A percentile compares a stretch with the other conserved stretches of the same genome.
Conservation (phyloP, 2,329 filamentous ascomycete genomes). For the Penicillium sp. region DNA sequence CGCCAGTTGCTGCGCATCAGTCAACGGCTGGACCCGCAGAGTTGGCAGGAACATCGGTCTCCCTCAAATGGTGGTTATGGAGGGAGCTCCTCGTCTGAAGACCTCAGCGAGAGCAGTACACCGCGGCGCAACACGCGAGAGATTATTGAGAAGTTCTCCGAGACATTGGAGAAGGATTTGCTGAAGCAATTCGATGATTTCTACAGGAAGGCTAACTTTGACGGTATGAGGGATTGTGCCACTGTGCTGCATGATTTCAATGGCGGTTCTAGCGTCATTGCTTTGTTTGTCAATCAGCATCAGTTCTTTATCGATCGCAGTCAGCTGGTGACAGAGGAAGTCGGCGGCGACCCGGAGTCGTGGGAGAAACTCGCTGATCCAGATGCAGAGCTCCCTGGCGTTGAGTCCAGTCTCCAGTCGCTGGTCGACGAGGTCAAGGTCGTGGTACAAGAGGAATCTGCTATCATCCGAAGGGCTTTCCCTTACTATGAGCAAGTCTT, state of each 20-base stretch:
- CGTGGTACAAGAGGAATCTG: conserved; percentile 94
- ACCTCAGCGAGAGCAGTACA: conserved; percentile 47
- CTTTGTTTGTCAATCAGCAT: conserved; percentile 96
- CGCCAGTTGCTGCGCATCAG: conserved; percentile 92
- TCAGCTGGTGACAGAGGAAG: conserved; percentile 84
- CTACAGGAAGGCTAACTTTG: conserved; percentile 91
- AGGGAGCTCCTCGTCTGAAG: conserved; percentile 28
- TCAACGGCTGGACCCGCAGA: conserved; percentile 77
- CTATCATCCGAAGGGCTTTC: conserved; percentile 94
- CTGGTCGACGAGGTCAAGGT: conserved; percentile 92
- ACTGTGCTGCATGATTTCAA: conserved; percentile 94
- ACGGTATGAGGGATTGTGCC: conserved; percentile 97
- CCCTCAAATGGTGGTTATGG: conserved; percentile 52
- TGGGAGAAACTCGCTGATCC: conserved; percentile 95
- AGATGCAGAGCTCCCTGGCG: conserved; percentile 83
- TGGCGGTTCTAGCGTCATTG: conserved; percentile 91
- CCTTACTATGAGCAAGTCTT: conserved; percentile 94
- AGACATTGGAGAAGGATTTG: conserved; percentile 91
- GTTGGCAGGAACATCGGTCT: conserved; percentile 58
- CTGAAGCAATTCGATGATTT: conserved; percentile 96
- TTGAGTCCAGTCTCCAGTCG: conserved; percentile 89
- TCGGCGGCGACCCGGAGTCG: conserved; percentile 59
- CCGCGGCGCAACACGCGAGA: conserved; percentile 68
- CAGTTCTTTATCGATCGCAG: conserved; percentile 98
- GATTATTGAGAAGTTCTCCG: conserved; percentile 93